Conservation (phyloP, 192 early-diverging fungal species). For the Geranomyces michiganensis region DNA sequence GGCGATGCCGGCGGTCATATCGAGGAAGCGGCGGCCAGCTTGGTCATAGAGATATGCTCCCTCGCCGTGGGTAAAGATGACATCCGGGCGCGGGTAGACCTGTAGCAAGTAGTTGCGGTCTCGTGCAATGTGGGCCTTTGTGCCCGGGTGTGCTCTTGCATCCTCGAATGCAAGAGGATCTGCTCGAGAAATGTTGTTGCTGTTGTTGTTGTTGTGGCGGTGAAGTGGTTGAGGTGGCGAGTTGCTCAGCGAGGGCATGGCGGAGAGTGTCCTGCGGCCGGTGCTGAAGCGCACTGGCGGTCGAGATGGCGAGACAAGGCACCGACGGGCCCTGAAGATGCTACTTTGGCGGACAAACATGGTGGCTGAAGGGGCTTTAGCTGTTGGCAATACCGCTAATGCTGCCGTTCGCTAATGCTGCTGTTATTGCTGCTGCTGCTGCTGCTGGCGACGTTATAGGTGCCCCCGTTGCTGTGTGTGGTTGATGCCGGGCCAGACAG, state of each 20-base stretch:
- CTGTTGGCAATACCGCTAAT: too few relatives aligned
- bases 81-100: slow-evolving; percentile 51
- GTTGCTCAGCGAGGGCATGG: not conserved
- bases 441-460: too few relatives aligned
- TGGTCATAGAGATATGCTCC: slow-evolving; percentile 81
- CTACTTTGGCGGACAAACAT: too few relatives aligned
- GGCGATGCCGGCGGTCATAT: slow-evolving; percentile 94
- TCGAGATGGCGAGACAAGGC: too few relatives aligned
- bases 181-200: not conserved
- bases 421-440: too few relatives aligned
- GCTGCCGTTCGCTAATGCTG: too few relatives aligned
- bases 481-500: too few relatives aligned
- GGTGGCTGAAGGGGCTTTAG: too few relatives aligned
- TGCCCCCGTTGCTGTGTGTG: too few relatives aligned
- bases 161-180: slow-evolving; percentile 6
- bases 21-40: slow-evolving; percentile 76
- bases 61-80: slow-evolving; percentile 76
- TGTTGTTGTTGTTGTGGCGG: not conserved
- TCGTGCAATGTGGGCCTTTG: slow-evolving; percentile 17
- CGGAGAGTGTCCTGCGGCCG: not conserved
- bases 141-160: slow-evolving; percentile 29
- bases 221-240: not conserved
- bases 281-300: not conserved
- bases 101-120: slow-evolving; percentile 39
- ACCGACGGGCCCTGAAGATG: too few relatives aligned